Evolutionary conservation across 306 rosid genomes (phyloP).

Genomic region (Malus asiatica): DNA sequence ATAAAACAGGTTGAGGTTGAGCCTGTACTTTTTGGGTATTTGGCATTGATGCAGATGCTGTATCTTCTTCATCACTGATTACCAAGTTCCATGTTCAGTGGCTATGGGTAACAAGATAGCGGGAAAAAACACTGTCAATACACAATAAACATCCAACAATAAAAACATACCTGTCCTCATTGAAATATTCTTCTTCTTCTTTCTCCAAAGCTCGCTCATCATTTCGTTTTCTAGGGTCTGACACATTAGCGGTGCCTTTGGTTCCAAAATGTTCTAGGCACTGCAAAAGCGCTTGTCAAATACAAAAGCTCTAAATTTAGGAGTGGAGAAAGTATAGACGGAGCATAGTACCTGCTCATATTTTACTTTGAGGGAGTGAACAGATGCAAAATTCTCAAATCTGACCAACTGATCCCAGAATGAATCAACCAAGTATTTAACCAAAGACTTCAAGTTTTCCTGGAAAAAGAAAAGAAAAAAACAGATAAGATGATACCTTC

Average conservation of each 20-base stretch:
- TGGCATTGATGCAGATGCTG: constrained; percentile 65
- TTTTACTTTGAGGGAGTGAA: constrained; percentile 67
- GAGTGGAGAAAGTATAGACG: constrained; percentile 1
- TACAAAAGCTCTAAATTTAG: constrained; percentile 8
- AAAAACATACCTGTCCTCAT: constrained; percentile 66
- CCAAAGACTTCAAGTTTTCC: constrained; percentile 68
- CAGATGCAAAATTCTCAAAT: constrained; percentile 57
- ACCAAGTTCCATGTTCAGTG: constrained; percentile 15
- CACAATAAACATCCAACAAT: not conserved
- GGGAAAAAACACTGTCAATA: not conserved
- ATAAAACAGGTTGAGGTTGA: constrained; percentile 47
- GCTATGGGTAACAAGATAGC: constrained; percentile 2
- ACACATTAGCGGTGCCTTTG: constrained; percentile 36
- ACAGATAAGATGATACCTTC: constrained; percentile 1
- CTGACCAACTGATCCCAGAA: constrained; percentile 77
- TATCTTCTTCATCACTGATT: constrained; percentile 85
- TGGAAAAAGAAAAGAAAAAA: constrained; percentile 27
- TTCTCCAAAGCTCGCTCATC: constrained; percentile 91
- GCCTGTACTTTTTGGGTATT: constrained; percentile 36
- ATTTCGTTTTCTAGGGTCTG: constrained; percentile 60
- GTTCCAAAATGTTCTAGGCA: constrained; percentile 65
- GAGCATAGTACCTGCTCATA: constrained; percentile 74
- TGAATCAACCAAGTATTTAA: constrained; percentile 65
- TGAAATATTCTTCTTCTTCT: constrained; percentile 91
- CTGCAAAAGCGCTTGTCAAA: constrained; percentile 38